A percentile compares a stretch with the other conserved stretches of the same genome.
phyloP scores from a whole-genome alignment of 805 yeast species.

The Kluyveromyces nonfermentans region DNA sequence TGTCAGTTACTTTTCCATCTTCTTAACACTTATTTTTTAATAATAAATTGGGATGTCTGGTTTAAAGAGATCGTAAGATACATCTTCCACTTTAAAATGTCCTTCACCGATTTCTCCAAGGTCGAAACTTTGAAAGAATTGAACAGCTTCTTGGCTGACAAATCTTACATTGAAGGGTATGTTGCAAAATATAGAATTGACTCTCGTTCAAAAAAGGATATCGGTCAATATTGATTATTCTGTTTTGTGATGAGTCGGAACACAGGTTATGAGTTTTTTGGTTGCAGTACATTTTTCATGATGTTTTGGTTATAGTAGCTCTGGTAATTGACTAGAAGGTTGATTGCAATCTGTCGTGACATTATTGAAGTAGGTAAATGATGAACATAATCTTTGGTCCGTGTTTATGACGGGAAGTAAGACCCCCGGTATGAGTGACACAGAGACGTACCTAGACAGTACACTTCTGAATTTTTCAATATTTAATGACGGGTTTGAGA shows the following conservation, averaged over 20 bases:
- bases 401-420: slow-evolving; percentile 95
- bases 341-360: neutral
- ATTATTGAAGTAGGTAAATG: slow-evolving; percentile 31
- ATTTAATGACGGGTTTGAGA: neutral
- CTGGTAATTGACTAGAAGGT: neutral
- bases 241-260: neutral
- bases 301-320: neutral
- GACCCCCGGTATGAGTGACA: slow-evolving; percentile 95
- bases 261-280: neutral
- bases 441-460: slow-evolving; percentile 24
- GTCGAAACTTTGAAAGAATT: slow-evolving; percentile 64
- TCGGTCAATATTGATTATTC: neutral
- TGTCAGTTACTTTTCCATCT: neutral
- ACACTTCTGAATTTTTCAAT: slow-evolving; percentile 7
- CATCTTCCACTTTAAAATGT: slow-evolving; percentile 36
- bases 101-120: slow-evolving; percentile 75
- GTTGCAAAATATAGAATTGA: slow-evolving; percentile 29
- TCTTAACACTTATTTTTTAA: neutral
- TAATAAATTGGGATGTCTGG: neutral
- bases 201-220: neutral
- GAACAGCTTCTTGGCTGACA: slow-evolving; percentile 80
- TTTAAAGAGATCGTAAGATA: neutral
- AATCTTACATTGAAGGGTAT: slow-evolving; percentile 94
- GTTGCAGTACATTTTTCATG: neutral
- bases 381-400: slow-evolving; percentile 77